Base-by-base conservation (phyloP, 208 protist species). In the Acanthamoeba sp. region DNA sequence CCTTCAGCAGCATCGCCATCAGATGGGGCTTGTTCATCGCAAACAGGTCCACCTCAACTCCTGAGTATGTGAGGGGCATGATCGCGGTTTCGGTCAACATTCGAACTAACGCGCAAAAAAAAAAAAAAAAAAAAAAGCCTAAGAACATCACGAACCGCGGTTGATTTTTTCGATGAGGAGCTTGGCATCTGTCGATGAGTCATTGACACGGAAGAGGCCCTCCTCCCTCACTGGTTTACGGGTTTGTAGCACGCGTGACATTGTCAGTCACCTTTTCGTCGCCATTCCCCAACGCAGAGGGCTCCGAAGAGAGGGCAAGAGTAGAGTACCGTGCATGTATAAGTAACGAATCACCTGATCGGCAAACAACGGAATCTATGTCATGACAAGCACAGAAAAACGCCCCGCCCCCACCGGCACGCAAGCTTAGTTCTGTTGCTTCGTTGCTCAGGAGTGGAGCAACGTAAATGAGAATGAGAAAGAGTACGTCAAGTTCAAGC, bases 21-120 rank as follows among this genome's bases (percentile, higher is more conserved):
- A 94, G 38, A n/a, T 94, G 90, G 9, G 90, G 90, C 69, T 94
- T 84, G 34, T 78, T 94, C 24, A 94, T 55, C 40, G 62, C 57
- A n/a, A 85, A 94, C 29, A 94, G 57, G 69, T 94, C 90, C 38
- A 94, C 62, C 57, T 92, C 87, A 10, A 92, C 48, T 12, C 87
- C 84, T 90, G 80, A 27, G 64, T 32, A 66, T 16, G 22, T 9
- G 18, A 50, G 45, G 45, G 45, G 45, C 10, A 50, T 50, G 45
- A n/a, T n/a, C n/a, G n/a, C n/a, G n/a, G n/a, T n/a, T n/a, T n/a
- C n/a, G n/a, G n/a, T n/a, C n/a, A n/a, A n/a, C n/a, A n/a, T n/a
- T n/a, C n/a, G n/a, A n/a, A n/a, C n/a, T n/a, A n/a, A n/a, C n/a
- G n/a, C n/a, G n/a, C n/a, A n/a, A n/a, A n/a, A n/a, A n/a, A n/a